A percentile compares a stretch with the other conserved stretches of the same genome.
Evolutionary conservation across 2,329 filamentous ascomycete species (phyloP).

Genomic region (Epichloe typhina): DNA sequence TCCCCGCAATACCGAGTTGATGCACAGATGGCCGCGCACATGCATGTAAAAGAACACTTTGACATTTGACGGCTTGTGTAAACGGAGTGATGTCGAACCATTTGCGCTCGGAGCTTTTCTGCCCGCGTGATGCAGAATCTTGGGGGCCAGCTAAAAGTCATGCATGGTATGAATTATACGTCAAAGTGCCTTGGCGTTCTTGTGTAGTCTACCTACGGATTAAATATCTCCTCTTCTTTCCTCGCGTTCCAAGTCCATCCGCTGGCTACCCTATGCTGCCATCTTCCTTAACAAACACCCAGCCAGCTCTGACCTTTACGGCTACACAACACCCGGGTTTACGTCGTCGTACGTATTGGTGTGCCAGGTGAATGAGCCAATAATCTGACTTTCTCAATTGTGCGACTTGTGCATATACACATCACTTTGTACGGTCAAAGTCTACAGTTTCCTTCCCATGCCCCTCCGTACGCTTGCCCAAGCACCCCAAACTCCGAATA

Average conservation of each 20-base stretch:
- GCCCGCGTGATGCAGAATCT: not conserved
- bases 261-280: not conserved
- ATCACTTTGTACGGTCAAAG: not conserved
- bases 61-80: not conserved
- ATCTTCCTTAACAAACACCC: too few relatives aligned
- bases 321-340: too few relatives aligned
- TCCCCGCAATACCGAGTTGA: not conserved
- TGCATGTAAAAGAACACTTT: not conserved
- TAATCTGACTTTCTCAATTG: not conserved
- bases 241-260: not conserved
- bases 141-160: not conserved
- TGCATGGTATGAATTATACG: too few relatives aligned
- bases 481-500: constrained; percentile 3
- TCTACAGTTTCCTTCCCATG: not conserved
- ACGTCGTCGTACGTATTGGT: too few relatives aligned
- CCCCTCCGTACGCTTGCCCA: not conserved
- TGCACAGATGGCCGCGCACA: not conserved
- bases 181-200: too few relatives aligned
- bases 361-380: too few relatives aligned
- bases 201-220: too few relatives aligned
- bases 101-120: not conserved
- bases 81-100: not conserved
- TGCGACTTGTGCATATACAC: not conserved
- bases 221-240: too few relatives aligned
- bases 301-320: too few relatives aligned